phyloP scores from a whole-genome alignment of 2,329 filamentous ascomycete species.

The Daldinia eschscholtzii region DNA sequence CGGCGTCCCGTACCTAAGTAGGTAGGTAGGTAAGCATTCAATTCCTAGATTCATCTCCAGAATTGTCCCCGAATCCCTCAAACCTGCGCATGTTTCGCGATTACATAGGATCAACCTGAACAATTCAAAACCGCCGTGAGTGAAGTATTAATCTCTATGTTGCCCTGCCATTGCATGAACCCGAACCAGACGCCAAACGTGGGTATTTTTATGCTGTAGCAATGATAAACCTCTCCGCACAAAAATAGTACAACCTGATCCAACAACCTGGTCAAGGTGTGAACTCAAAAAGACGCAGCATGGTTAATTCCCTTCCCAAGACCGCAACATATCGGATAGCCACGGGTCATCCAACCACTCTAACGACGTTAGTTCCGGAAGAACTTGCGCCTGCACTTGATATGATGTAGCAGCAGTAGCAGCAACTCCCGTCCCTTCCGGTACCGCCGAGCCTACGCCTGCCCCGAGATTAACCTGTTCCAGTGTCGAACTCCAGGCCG shows the following conservation, averaged over 20 bases:
- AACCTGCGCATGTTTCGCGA: neutral
- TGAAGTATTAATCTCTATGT: neutral
- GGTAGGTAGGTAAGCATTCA: no score
- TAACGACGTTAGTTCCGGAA: slow-evolving; percentile 44
- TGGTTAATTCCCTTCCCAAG: slow-evolving; percentile 29
- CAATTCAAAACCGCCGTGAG: neutral
- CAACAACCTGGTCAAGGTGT: no score
- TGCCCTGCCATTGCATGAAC: slow-evolving; percentile 4
- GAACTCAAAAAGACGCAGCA: neutral
- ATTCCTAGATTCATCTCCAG: neutral
- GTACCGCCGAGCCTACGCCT: neutral
- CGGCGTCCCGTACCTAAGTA: neutral
- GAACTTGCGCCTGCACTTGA: slow-evolving; percentile 22
- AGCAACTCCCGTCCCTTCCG: neutral
- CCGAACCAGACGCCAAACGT: slow-evolving; percentile 23
- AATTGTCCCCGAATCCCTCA: neutral
- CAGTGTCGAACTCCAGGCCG: slow-evolving; percentile 44
- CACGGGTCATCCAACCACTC: slow-evolving; percentile 49
- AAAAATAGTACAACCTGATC: neutral
- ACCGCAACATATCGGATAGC: slow-evolving; percentile 43
- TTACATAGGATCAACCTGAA: neutral
- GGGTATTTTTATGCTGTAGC: slow-evolving; percentile 24
- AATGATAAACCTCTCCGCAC: neutral
- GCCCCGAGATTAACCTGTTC: slow-evolving; percentile 36
- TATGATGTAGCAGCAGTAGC: slow-evolving; percentile 7